Evolutionary conservation across 345 rosid species (phyloP), one percentile per base, ranked within the genome.

Genomic region (Populus alba): DNA sequence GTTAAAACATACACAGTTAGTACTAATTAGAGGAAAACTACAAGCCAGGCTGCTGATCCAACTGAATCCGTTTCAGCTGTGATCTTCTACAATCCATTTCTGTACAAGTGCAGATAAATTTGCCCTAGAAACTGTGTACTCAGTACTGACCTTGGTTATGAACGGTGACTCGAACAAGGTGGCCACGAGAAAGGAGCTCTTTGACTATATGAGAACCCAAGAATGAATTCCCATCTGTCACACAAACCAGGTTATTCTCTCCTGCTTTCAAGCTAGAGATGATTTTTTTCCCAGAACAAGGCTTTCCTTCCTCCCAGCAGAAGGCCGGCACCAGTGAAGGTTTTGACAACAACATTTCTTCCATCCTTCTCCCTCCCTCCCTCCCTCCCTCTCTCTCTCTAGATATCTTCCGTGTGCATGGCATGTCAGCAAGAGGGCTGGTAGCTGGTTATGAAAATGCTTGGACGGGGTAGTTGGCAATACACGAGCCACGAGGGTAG

Each of bases 171-270:
- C 89, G 81, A 67, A 87, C 87, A 61, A 73, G 83, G 78, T 80
- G 82, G 65, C 79, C 77, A 51, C 45, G 79, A 80, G 87, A 79
- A 79, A 84, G 18, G 68, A 87, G 86, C 71, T 80, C 72, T 77
- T 80, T 82, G 66, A 78, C 83, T 6, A 86, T 41, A 33, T 15
- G 69, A 71, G 84, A 80, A 59, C 84, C 87, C 53, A 86, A 76
- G 73, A n/a, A 78, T 33, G 87, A 86, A 47, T 82, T 86, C 6
- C 87, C 89, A 72, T 77, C 59, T 9, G 86, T 86, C 20, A 86
- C 87, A 78, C 89, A 86, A 51, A 86, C 79, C 75, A 86, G 75
- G 55, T 81, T 79, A 5, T 70, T 77, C 59, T 82, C 83, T 77
- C 80, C 55, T 35, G 76, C 78, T 43, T 23, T 82, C 71, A 80